Conservation (phyloP, 805 yeast species). For the Saturnispora mendoncae region DNA sequence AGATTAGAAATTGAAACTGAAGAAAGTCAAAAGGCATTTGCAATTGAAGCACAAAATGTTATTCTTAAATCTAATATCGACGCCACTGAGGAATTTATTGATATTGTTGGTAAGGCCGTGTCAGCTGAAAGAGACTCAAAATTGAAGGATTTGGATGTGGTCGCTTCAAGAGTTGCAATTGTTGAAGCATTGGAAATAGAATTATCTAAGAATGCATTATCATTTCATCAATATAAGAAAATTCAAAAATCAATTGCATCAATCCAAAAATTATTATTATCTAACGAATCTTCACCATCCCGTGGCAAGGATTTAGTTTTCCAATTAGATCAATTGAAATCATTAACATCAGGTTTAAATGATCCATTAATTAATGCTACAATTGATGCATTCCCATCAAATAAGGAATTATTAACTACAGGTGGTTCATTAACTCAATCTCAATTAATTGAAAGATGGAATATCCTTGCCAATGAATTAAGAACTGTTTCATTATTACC, state of each 20-base stretch:
- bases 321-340: slow-evolving; percentile 29
- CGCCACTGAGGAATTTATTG: slow-evolving; percentile 59
- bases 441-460: slow-evolving; percentile 75
- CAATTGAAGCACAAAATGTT: slow-evolving; percentile 66
- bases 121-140: slow-evolving; percentile 74
- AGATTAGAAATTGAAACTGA: slow-evolving; percentile 57
- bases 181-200: slow-evolving; percentile 46
- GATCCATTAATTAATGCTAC: slow-evolving; percentile 33
- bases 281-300: slow-evolving; percentile 31
- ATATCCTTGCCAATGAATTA: slow-evolving; percentile 71
- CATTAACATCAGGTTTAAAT: slow-evolving; percentile 30
- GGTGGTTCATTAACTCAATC: slow-evolving; percentile 66
- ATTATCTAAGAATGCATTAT: slow-evolving; percentile 35
- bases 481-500: slow-evolving; percentile 85
- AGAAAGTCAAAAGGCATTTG: slow-evolving; percentile 54
- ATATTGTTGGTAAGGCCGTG: slow-evolving; percentile 47
- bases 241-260: slow-evolving; percentile 38
- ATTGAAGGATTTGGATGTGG: slow-evolving; percentile 55
- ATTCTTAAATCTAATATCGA: slow-evolving; percentile 57
- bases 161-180: slow-evolving; percentile 44
- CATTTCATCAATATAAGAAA: slow-evolving; percentile 30
- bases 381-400: slow-evolving; percentile 36
- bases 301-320: slow-evolving; percentile 42
- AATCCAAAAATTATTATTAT: slow-evolving; percentile 32
- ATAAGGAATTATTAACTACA: slow-evolving; percentile 30